Evolutionary conservation across 371 early-diverging fungal species (phyloP).

Genomic region (Globomyces sp.): DNA sequence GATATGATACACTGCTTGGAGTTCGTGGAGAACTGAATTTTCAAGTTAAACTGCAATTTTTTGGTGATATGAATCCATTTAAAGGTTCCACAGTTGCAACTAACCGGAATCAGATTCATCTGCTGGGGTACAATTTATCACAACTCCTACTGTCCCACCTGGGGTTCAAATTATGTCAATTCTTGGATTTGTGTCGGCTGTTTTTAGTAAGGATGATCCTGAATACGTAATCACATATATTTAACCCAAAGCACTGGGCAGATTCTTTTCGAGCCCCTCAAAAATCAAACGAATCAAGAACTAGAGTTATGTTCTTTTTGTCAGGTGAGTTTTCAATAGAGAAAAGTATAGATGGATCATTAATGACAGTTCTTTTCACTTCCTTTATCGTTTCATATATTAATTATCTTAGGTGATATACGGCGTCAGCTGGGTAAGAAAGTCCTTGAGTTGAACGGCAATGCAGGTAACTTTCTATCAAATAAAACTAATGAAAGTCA

Average conservation of each 20-base stretch:
- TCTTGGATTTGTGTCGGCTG: constrained; percentile 62
- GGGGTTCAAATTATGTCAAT: constrained; percentile 47
- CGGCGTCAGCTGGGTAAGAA: constrained; percentile 67
- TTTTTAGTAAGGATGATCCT: constrained; percentile 66
- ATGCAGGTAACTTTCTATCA: constrained; percentile 37
- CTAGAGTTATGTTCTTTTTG: constrained; percentile 60
- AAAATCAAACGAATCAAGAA: constrained; percentile 68
- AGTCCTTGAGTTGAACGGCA: constrained; percentile 66
- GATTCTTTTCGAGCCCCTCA: constrained; percentile 69
- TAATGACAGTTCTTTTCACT: too few relatives aligned
- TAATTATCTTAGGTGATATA: constrained; percentile 15
- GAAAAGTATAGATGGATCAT: too few relatives aligned
- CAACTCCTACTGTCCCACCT: constrained; percentile 48
- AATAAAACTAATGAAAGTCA: constrained; percentile 24
- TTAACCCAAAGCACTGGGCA: constrained; percentile 31
- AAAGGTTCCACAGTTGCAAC: background rate
- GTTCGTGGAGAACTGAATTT: constrained; percentile 68
- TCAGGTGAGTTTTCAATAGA: background rate
- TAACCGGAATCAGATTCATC: constrained; percentile 22
- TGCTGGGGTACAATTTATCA: constrained; percentile 66
- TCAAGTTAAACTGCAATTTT: constrained; percentile 67
- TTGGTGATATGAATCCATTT: constrained; percentile 62
- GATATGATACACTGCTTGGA: constrained; percentile 56
- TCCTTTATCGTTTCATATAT: too few relatives aligned
- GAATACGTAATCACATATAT: constrained; percentile 46